Conservation (phyloP, 192 early-diverging fungal genomes). For the Lunasporangiospora selenospora region DNA sequence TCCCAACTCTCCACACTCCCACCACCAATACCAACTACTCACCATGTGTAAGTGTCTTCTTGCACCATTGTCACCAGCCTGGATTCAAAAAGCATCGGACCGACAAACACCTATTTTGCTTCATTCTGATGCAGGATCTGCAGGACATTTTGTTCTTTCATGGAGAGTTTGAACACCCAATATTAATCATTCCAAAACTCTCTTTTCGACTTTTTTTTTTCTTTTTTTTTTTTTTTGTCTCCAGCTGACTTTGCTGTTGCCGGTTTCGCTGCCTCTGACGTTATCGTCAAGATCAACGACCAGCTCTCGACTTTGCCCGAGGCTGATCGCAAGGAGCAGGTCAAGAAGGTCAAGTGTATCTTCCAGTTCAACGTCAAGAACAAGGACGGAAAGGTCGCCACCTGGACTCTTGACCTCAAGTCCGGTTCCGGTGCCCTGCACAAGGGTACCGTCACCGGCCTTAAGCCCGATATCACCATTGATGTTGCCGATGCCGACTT, state of each 20-base stretch:
- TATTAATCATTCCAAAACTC: neutral
- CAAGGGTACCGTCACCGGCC: conserved; percentile 48
- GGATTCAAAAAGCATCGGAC: too few species aligned
- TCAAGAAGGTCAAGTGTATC: conserved; percentile 82
- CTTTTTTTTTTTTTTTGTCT: neutral
- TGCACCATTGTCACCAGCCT: neutral
- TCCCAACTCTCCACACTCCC: neutral
- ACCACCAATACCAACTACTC: conserved; percentile 1
- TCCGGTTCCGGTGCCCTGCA: conserved; percentile 59
- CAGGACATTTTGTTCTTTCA: neutral
- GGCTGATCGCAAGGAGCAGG: conserved; percentile 63
- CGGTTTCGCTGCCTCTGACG: conserved; percentile 78
- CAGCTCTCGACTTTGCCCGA: conserved; percentile 63
- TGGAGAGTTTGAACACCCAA: neutral
- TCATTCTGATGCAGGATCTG: too few species aligned
- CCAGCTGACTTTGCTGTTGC: conserved; percentile 18
- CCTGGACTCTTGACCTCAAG: conserved; percentile 85
- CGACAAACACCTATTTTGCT: too few species aligned
- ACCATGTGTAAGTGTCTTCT: conserved; percentile 34
- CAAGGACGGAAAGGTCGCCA: conserved; percentile 65
- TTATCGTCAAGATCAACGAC: conserved; percentile 74
- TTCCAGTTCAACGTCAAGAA: conserved; percentile 91
- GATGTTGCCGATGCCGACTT: conserved; percentile 81
- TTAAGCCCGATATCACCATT: conserved; percentile 77
- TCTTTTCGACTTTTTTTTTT: neutral